Evolutionary conservation across 345 rosid species (phyloP).

Genomic region (Cochlearia excelsa): DNA sequence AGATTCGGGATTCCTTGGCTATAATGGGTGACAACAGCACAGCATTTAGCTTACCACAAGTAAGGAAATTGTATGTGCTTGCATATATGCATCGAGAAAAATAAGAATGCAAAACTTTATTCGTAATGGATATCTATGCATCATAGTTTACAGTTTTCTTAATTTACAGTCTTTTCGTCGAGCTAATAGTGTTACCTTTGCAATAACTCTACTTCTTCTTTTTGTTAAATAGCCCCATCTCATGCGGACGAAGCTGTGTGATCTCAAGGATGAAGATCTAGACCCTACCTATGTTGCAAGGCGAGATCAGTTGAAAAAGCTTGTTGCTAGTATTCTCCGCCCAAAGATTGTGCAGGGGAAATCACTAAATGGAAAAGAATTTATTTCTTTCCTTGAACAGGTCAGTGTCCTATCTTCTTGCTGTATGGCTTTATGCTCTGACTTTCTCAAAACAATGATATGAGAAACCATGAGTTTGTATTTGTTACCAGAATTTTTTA

Average conservation of each 20-base stretch:
- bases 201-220: constrained; percentile 34
- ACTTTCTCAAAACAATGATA: neutral
- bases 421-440: constrained; percentile 4
- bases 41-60: constrained; percentile 97
- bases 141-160: constrained; percentile 1
- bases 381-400: constrained; percentile 89
- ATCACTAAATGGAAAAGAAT: constrained; percentile 81
- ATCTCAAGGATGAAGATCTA: constrained; percentile 85
- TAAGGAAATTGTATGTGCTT: constrained; percentile 37
- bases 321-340: constrained; percentile 70
- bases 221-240: constrained; percentile 67
- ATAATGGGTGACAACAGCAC: constrained; percentile 98
- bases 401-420: constrained; percentile 36
- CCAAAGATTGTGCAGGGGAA: constrained; percentile 97
- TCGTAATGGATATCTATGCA: constrained; percentile 5
- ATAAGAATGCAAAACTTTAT: neutral
- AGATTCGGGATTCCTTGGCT: constrained; percentile 88
- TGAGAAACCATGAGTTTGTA: neutral
- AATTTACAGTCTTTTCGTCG: neutral
- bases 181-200: constrained; percentile 10
- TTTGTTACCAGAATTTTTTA: neutral
- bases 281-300: constrained; percentile 76
- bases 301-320: constrained; percentile 75
- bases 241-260: constrained; percentile 94
- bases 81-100: constrained; percentile 3